A percentile compares a stretch with the other conserved stretches of the same genome.
phyloP scores from a whole-genome alignment of 305 asterid species.

The Solanum hybrid region DNA sequence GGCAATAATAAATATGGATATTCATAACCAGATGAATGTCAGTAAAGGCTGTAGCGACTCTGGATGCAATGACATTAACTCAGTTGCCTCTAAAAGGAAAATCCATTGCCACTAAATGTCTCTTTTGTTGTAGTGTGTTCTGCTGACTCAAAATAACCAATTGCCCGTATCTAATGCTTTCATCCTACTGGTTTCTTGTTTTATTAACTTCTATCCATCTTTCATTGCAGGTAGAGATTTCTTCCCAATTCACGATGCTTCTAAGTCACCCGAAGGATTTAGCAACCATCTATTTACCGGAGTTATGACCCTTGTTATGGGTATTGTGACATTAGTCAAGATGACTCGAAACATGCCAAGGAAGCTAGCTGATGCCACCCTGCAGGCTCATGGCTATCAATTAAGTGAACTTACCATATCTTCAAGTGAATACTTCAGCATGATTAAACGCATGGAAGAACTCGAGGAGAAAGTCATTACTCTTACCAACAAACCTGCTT shows the following conservation, averaged over 20 bases:
- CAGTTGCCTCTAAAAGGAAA: not conserved
- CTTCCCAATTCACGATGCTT: slow-evolving; percentile 18
- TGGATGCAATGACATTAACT: not conserved
- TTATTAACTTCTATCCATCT: not conserved
- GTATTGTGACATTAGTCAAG: slow-evolving; percentile 66
- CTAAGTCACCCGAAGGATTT: slow-evolving; percentile 27
- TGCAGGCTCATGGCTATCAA: slow-evolving; percentile 31
- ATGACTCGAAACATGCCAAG: slow-evolving; percentile 81
- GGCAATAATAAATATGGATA: not conserved
- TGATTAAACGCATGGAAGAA: slow-evolving; percentile 75
- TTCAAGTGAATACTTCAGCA: slow-evolving; percentile 41
- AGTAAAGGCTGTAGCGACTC: not conserved
- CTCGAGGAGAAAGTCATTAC: slow-evolving; percentile 54
- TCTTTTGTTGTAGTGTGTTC: not conserved
- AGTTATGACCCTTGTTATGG: slow-evolving; percentile 69
- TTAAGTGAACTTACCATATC: slow-evolving; percentile 36
- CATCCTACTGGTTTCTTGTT: not conserved
- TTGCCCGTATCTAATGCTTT: not conserved
- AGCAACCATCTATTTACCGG: slow-evolving; percentile 59
- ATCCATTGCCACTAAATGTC: not conserved
- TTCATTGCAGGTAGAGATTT: slow-evolving; percentile 18
- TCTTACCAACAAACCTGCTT: slow-evolving; percentile 32
- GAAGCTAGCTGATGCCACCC: slow-evolving; percentile 62
- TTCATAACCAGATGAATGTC: not conserved
- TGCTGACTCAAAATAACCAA: not conserved